Evolutionary conservation across 2,329 filamentous ascomycete species (phyloP), one percentile per base, ranked within the genome.

Genomic region (Shiraia bambusicola): DNA sequence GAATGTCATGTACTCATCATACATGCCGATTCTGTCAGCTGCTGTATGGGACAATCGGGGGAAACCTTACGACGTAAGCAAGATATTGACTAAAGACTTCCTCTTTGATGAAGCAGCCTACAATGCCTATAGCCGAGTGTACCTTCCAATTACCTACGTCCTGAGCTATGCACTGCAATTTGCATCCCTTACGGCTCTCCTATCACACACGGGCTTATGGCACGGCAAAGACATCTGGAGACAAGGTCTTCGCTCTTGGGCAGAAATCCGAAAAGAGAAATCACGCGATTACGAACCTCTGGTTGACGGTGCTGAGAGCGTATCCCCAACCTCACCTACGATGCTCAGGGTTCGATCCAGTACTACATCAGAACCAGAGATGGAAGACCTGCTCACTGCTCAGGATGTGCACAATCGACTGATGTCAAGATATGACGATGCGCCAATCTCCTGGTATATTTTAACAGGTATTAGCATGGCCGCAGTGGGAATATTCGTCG

Each of bases 111-210:
- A 78, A 45, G 78, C 82, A 14, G 87, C 87, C 13, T 95, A 94
- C 67, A 75, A 82, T 34, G 78, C 76, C n/a, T 94, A 94, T 69
- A 92, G 87, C 54, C 81, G 86, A 13, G 87, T 94, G 1, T 95
- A 91, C 52, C 71, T 94, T 7, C 88, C 89, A 1, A 89, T 93
- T 46, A 93, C 89, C 0, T 95, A 93, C 61, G 87, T 91, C 14
- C 76, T 94, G 28, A 91, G 87, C 60, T 95, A 94, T 54, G 88
- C 85, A 2, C 79, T 94, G 16, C 88, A 93, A 58, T 94, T 95
- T 63, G 89, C 89, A 10, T 87, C 86, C 1, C 74, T 95, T 14
- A 84, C 88, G 16, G 86, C 88, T 1, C 74, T 94, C 10, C 72
- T 95, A 13, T 88, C 87, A 1, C 88, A 94, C 62, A 94, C 88